A percentile compares a stretch with the other conserved stretches of the same genome.
Evolutionary conservation across 495 filamentous ascomycete species (phyloP).

Genomic region (Aspergillus taichungensis): DNA sequence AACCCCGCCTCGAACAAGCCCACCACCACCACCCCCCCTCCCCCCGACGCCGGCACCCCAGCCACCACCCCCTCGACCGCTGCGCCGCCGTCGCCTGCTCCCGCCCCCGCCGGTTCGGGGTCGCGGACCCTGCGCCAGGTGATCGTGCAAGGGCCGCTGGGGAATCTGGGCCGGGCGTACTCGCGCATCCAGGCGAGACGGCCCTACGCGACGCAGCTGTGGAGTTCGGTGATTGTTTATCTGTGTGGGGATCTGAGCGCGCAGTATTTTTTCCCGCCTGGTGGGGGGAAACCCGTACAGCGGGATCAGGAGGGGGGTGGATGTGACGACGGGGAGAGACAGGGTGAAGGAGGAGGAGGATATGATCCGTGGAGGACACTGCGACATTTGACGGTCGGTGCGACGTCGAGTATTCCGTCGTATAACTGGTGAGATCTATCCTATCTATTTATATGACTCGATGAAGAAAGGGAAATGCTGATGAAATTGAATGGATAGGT

Average conservation of each 20-base stretch:
- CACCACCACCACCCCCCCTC: neutral
- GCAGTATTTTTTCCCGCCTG: slow-evolving; percentile 47
- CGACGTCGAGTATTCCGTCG: slow-evolving; percentile 59
- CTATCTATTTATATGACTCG: neutral
- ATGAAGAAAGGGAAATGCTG: neutral
- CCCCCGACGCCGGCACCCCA: neutral
- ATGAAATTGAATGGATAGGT: slow-evolving; percentile 39
- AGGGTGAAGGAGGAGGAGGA: slow-evolving; percentile 32
- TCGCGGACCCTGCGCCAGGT: slow-evolving; percentile 51
- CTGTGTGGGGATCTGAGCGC: slow-evolving; percentile 72
- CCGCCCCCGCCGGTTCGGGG: slow-evolving; percentile 35
- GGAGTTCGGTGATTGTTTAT: slow-evolving; percentile 68
- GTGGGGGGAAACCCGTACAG: slow-evolving; percentile 6
- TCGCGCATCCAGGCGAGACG: slow-evolving; percentile 56
- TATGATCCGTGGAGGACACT: slow-evolving; percentile 66
- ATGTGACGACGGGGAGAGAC: neutral
- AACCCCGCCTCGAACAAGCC: slow-evolving; percentile 1
- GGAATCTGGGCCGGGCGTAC: slow-evolving; percentile 44
- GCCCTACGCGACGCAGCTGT: slow-evolving; percentile 71
- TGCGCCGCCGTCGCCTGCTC: slow-evolving; percentile 17
- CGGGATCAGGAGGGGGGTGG: neutral
- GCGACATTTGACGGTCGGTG: slow-evolving; percentile 65
- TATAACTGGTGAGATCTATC: slow-evolving; percentile 58
- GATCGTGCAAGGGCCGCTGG: slow-evolving; percentile 45
- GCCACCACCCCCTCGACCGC: slow-evolving; percentile 4